Evolutionary conservation across 2,329 filamentous ascomycete genomes (phyloP).

Genomic region (Fusarium liriodendri): DNA sequence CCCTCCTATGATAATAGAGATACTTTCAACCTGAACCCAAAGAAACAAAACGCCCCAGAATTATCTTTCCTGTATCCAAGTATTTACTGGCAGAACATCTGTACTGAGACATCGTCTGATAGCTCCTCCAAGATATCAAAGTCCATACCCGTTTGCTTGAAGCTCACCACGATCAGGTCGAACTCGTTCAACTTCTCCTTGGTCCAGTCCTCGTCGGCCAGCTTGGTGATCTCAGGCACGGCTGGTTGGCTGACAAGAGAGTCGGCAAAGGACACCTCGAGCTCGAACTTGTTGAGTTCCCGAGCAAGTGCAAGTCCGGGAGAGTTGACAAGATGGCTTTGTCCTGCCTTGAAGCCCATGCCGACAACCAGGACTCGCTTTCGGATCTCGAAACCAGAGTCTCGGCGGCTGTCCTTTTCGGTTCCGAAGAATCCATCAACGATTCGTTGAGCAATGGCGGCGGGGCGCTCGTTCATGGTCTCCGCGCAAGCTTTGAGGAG

Average conservation of each 20-base stretch:
- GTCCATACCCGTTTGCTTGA: conserved; percentile 27
- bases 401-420: conserved; percentile 1
- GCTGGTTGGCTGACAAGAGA: conserved; percentile 30
- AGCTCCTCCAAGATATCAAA: conserved; percentile 22
- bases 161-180: conserved; percentile 33
- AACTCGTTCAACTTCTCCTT: conserved; percentile 28
- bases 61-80: background rate
- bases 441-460: conserved; percentile 18
- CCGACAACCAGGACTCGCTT: conserved; percentile 34
- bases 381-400: conserved; percentile 14
- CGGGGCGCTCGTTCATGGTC: conserved; percentile 55
- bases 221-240: conserved; percentile 23
- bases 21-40: background rate
- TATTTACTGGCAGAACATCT: conserved; percentile 31
- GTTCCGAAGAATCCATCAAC: background rate
- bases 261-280: conserved; percentile 35
- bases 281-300: conserved; percentile 22
- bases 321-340: conserved; percentile 37
- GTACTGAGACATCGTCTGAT: conserved; percentile 9
- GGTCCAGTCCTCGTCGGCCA: conserved; percentile 30
- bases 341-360: conserved; percentile 39
- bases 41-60: background rate
- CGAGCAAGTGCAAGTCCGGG: conserved; percentile 26
- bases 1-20: background rate
- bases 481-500: conserved; percentile 57